Percentiles rank a stretch among this genome's conserved stretches.
Conservation (phyloP, 2,329 filamentous ascomycete genomes). For the Diaporthe amygdali region DNA sequence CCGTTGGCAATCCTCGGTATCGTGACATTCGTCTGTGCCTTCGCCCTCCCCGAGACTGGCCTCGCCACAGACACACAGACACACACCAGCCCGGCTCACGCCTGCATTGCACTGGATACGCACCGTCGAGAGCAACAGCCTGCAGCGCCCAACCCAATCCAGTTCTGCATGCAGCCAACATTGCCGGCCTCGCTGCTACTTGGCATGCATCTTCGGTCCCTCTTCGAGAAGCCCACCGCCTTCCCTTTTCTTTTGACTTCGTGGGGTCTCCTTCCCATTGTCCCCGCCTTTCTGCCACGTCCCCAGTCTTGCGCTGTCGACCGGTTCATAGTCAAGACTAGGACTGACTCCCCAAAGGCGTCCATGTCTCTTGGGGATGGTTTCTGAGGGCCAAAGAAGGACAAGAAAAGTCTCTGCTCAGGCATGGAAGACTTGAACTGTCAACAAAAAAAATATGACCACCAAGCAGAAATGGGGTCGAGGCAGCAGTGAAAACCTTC, state of each 20-base stretch:
- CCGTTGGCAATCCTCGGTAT: background rate
- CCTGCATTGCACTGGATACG: background rate
- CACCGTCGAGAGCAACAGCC: background rate
- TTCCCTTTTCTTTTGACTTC: background rate
- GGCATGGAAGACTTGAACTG: background rate
- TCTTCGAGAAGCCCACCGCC: background rate
- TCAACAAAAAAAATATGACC: background rate
- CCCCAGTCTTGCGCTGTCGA: background rate
- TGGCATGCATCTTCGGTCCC: background rate
- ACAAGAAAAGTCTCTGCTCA: background rate
- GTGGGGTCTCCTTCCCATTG: background rate
- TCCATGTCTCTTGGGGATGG: background rate
- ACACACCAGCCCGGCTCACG: background rate
- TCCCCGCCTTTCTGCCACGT: background rate
- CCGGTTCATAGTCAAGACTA: background rate
- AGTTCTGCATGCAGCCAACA: background rate
- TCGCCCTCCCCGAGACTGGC: background rate
- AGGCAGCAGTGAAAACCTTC: background rate
- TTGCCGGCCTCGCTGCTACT: conserved; percentile 1
- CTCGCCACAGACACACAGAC: background rate
- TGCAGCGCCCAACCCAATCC: background rate
- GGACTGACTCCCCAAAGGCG: background rate
- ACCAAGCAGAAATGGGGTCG: background rate
- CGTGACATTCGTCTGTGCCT: background rate
- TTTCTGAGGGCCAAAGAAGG: background rate